Conservation (phyloP, 208 protist species). For the Acanthamoeba lenticulata region DNA sequence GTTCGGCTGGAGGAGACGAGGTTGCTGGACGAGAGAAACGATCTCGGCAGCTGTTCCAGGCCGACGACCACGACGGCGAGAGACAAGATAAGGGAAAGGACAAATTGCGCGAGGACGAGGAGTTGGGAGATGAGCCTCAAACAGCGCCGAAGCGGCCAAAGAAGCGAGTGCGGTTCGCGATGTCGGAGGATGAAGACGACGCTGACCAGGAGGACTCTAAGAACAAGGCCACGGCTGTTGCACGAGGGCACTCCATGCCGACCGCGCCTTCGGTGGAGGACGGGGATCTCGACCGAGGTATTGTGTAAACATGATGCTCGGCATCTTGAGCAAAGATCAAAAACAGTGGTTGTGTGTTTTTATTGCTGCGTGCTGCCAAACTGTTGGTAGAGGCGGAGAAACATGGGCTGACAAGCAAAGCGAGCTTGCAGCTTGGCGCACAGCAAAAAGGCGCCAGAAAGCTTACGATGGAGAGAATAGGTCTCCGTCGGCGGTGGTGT, state of each 20-base stretch:
- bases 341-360: too few species aligned
- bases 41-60: neutral
- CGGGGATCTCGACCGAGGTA: too few species aligned
- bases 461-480: slow-evolving; percentile 96
- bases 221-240: too few species aligned
- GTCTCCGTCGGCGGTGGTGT: slow-evolving; percentile 90
- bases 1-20: neutral
- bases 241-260: too few species aligned
- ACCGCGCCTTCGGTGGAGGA: too few species aligned
- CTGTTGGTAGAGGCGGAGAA: slow-evolving; percentile 34
- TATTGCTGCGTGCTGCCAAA: too few species aligned
- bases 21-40: neutral
- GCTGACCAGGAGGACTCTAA: neutral
- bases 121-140: neutral
- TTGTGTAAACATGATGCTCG: too few species aligned
- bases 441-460: slow-evolving; percentile 94
- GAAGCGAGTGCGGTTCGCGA: neutral
- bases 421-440: slow-evolving; percentile 91
- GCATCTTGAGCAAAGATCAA: too few species aligned
- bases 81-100: neutral
- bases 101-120: neutral
- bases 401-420: slow-evolving; percentile 88
- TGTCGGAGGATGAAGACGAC: neutral
- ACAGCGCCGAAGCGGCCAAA: neutral
- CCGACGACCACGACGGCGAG: neutral